These are phyloP conservation scores for Nicotiana attenuata DNA, from an alignment of 257 asterid genomes.

Conservation along the genomic window DNA sequence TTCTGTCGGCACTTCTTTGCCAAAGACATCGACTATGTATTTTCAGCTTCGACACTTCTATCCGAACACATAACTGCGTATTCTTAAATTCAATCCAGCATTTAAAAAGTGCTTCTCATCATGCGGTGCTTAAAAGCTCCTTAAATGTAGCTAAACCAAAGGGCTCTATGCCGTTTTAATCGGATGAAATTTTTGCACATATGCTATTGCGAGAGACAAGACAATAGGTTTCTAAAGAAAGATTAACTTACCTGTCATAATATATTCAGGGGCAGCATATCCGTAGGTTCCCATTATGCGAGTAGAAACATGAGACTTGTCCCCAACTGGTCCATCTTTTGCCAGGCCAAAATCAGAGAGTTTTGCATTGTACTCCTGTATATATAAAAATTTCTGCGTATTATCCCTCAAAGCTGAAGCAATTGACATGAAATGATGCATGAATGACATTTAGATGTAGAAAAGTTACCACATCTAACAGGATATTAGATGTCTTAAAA, in stretches of 20 bases:
- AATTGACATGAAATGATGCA: background rate
- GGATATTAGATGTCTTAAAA: slow-evolving; percentile 84
- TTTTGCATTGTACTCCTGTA: slow-evolving; percentile 72
- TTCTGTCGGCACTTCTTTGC: background rate
- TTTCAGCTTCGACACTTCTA: background rate
- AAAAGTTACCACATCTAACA: slow-evolving; percentile 54
- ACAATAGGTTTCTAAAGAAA: background rate
- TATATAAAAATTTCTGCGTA: background rate
- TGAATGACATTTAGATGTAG: background rate
- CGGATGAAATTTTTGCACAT: background rate
- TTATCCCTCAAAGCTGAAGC: background rate
- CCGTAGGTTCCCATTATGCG: slow-evolving; percentile 86
- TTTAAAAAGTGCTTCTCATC: background rate
- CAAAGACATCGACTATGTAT: background rate
- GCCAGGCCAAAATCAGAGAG: slow-evolving; percentile 83
- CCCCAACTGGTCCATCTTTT: slow-evolving; percentile 83
- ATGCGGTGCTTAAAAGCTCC: background rate
- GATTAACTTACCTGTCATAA: slow-evolving; percentile 49
- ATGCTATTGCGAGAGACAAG: background rate
- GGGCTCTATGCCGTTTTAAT: background rate
- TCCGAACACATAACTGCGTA: background rate
- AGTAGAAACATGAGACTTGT: slow-evolving; percentile 82
- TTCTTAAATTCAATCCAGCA: background rate
- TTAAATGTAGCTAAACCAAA: background rate
- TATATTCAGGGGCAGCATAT: slow-evolving; percentile 72